Evolutionary conservation across 352 stramenopile species (phyloP).

Genomic region (Phytophthora capsici): DNA sequence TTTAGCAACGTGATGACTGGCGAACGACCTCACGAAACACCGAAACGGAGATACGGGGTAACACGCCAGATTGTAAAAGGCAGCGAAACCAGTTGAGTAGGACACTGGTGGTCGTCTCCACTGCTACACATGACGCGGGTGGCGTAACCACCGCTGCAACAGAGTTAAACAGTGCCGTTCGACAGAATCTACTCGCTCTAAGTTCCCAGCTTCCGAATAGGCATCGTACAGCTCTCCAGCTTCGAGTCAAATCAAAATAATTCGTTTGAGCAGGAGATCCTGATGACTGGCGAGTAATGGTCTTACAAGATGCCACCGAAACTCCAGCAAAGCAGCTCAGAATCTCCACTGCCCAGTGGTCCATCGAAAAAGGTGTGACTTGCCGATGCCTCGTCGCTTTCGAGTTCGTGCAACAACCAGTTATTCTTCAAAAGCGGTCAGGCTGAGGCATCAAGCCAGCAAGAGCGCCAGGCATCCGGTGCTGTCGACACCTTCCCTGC

Average conservation of each 20-base stretch:
- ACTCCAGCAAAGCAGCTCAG: neutral
- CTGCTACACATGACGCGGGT: slow-evolving; percentile 27
- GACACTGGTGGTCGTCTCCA: slow-evolving; percentile 10
- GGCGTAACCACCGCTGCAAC: slow-evolving; percentile 10
- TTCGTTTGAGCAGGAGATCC: neutral
- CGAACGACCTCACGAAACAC: slow-evolving; percentile 10
- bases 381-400: slow-evolving; percentile 9
- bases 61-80: slow-evolving; percentile 10
- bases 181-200: slow-evolving; percentile 3
- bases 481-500: slow-evolving; percentile 11
- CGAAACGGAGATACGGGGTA: slow-evolving; percentile 28
- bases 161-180: slow-evolving; percentile 10
- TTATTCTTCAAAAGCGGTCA: slow-evolving; percentile 15
- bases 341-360: neutral
- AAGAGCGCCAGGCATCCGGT: slow-evolving; percentile 42
- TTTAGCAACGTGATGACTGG: slow-evolving; percentile 35
- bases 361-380: slow-evolving; percentile 23
- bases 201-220: too few relatives aligned
- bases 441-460: slow-evolving; percentile 31
- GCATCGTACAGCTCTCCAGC: neutral
- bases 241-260: neutral
- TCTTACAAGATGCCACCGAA: slow-evolving; percentile 13
- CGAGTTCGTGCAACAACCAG: neutral
- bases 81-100: slow-evolving; percentile 3
- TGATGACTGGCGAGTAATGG: slow-evolving; percentile 16